Conservation (phyloP, 148 eudicot genomes). For the Chenopodium berlandieri region DNA sequence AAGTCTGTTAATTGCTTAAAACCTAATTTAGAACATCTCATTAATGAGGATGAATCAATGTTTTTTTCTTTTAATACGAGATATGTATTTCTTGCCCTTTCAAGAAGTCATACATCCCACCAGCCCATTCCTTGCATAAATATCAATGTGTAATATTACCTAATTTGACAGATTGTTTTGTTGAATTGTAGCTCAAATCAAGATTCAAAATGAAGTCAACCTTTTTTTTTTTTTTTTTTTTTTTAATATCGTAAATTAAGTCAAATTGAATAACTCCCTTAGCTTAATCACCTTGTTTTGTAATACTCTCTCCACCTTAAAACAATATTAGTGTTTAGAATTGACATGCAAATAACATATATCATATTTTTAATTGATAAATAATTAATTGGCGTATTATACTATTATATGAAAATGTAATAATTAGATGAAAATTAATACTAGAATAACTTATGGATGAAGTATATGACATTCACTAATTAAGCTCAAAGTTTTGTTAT, state of each 20-base stretch:
- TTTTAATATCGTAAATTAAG: neutral
- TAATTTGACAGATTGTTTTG: neutral
- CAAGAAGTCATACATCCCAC: neutral
- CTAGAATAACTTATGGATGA: too few relatives aligned
- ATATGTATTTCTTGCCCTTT: neutral
- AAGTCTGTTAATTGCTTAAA: slow-evolving; percentile 12
- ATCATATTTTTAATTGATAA: too few relatives aligned
- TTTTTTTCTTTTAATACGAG: neutral
- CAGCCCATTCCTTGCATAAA: neutral
- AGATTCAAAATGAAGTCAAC: neutral
- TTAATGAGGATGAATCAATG: neutral
- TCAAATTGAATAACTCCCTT: neutral
- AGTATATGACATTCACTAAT: too few relatives aligned
- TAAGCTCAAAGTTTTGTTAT: too few relatives aligned
- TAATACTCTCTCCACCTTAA: neutral
- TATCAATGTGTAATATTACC: neutral
- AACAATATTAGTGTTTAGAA: too few relatives aligned
- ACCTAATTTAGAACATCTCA: slow-evolving; percentile 11
- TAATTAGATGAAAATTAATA: too few relatives aligned
- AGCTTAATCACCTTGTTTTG: neutral
- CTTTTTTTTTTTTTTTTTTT: neutral
- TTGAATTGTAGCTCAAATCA: neutral
- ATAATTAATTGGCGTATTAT: too few relatives aligned
- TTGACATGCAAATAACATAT: too few relatives aligned
- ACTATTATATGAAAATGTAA: too few relatives aligned